Conservation (phyloP, 1,284 basidiomycete species). For the Trichosporon asahii region DNA sequence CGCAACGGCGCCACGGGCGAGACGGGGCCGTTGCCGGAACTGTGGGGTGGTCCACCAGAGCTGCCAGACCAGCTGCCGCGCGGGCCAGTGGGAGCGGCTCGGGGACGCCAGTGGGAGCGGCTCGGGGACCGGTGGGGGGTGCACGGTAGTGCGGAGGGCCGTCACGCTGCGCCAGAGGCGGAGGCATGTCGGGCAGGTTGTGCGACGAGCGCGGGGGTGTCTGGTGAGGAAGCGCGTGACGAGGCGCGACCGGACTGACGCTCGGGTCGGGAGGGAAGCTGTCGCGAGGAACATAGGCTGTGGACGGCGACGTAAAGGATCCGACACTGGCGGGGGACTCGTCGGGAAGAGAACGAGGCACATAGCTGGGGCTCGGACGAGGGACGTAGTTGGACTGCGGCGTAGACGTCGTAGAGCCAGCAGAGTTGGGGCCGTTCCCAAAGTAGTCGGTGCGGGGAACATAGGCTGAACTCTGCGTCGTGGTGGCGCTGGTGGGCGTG, state of each 20-base stretch:
- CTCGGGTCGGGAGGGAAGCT: background rate
- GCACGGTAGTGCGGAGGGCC: conserved; percentile 22
- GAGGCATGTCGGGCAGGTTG: conserved; percentile 21
- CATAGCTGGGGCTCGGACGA: conserved; percentile 21
- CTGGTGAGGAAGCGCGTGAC: conserved; percentile 15
- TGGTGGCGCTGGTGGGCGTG: background rate
- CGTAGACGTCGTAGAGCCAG: conserved; percentile 1
- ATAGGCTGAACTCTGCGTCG: conserved; percentile 21
- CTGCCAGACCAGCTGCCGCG: conserved; percentile 19
- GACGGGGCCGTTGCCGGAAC: conserved; percentile 15
- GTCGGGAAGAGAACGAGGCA: conserved; percentile 15
- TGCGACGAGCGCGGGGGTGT: conserved; percentile 20
- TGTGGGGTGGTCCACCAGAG: background rate
- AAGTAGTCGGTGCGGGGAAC: conserved; percentile 34
- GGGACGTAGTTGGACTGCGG: conserved; percentile 13
- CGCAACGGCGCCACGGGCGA: conserved; percentile 20
- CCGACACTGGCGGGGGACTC: background rate
- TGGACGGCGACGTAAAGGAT: background rate
- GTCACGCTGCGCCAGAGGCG: conserved; percentile 19
- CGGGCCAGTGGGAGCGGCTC: conserved; percentile 22
- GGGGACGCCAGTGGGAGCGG: conserved; percentile 24
- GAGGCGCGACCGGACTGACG: conserved; percentile 11
- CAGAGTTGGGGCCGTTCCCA: conserved; percentile 11
- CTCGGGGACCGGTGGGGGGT: conserved; percentile 23
- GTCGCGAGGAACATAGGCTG: conserved; percentile 14